These are phyloP conservation scores for Calophaca sinica DNA, from an alignment of 306 rosid genomes.

Conservation along the genomic window DNA sequence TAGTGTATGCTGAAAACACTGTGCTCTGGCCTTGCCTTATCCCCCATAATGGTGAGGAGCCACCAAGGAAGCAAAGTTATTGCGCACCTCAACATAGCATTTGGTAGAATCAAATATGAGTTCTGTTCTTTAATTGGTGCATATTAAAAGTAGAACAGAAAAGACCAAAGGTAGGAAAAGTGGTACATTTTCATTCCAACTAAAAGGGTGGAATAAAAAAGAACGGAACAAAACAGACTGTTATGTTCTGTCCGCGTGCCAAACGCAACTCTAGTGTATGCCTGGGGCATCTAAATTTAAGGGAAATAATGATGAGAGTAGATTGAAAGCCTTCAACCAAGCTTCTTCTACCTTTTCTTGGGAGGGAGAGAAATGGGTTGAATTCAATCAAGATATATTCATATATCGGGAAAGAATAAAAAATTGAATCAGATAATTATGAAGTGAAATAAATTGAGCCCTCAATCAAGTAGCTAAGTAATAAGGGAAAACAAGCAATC, in stretches of 20 bases:
- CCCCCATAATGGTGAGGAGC: conserved; percentile 2
- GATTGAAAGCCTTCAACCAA: conserved; percentile 26
- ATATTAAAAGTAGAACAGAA: not conserved
- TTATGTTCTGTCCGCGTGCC: not conserved
- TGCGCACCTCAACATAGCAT: not conserved
- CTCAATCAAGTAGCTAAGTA: not conserved
- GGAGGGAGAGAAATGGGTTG: not conserved
- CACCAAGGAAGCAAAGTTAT: conserved; percentile 30
- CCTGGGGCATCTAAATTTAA: not conserved
- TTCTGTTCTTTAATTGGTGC: not conserved
- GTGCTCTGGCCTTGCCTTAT: too few species aligned
- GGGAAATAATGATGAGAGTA: conserved; percentile 8
- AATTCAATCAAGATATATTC: conserved; percentile 16
- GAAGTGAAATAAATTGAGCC: conserved; percentile 2
- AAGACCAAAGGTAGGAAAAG: not conserved
- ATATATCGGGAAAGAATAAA: conserved; percentile 10
- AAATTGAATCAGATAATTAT: conserved; percentile 2
- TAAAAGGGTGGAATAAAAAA: not conserved
- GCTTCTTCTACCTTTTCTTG: not conserved
- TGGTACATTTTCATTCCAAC: not conserved
- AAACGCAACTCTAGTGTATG: not conserved
- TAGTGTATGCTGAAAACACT: too few species aligned
- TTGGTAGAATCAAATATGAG: not conserved
- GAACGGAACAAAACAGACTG: not conserved
- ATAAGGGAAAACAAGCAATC: not conserved